Conservation (phyloP, 371 early-diverging fungal genomes). For the Parasitella parasitica region DNA sequence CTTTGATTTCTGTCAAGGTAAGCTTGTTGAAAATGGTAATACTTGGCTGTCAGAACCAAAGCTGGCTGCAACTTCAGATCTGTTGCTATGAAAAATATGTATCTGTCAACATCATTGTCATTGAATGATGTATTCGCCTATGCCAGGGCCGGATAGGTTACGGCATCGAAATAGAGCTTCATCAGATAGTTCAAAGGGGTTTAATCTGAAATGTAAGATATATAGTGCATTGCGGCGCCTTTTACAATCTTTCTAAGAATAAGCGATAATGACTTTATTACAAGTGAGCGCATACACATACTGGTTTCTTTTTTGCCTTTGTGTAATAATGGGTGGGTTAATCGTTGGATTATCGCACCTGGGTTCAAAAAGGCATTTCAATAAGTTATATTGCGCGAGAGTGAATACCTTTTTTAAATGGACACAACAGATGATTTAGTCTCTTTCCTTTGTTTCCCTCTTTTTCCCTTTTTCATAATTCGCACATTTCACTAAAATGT, state of each 20-base stretch:
- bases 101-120: not conserved
- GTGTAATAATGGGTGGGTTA: too few relatives aligned
- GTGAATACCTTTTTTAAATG: not conserved
- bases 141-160: too few relatives aligned
- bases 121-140: not conserved
- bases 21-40: too few relatives aligned
- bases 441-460: not conserved
- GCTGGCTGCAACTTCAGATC: not conserved
- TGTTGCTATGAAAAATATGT: not conserved
- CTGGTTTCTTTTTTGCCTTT: not conserved
- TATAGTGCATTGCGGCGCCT: too few relatives aligned
- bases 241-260: too few relatives aligned
- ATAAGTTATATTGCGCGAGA: not conserved
- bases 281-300: not conserved
- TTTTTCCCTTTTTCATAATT: not conserved
- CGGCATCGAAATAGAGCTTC: not conserved
- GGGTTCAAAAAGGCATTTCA: not conserved
- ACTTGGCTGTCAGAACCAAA: too few relatives aligned
- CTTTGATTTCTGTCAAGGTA: not conserved
- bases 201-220: too few relatives aligned
- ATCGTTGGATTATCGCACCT: not conserved
- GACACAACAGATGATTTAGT: not conserved
- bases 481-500: not conserved
- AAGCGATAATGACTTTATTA: not conserved
- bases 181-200: not conserved